phyloP scores from a whole-genome alignment of 805 yeast species.

The Starmerella vaccinii region DNA sequence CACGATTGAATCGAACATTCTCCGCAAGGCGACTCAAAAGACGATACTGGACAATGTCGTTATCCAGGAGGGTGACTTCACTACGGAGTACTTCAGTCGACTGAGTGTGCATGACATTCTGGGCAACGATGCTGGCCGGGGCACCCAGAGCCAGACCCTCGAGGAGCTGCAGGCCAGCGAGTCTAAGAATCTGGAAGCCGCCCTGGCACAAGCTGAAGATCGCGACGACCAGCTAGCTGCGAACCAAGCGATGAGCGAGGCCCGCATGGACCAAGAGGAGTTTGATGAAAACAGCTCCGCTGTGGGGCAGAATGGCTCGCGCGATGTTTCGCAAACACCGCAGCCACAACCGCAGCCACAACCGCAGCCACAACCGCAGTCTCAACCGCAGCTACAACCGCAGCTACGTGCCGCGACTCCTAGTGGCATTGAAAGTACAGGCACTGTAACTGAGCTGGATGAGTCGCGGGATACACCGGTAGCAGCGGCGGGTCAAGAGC shows the following conservation, averaged over 20 bases:
- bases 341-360: neutral
- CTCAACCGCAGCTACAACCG: neutral
- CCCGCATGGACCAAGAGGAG: constrained; percentile 74
- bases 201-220: constrained; percentile 88
- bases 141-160: constrained; percentile 27
- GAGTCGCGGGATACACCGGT: neutral
- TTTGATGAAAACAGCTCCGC: constrained; percentile 35
- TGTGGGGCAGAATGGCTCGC: neutral
- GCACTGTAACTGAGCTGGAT: neutral
- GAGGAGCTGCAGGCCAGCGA: constrained; percentile 25
- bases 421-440: neutral
- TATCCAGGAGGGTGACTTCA: constrained; percentile 95
- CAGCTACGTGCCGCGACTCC: too few relatives aligned
- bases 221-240: constrained; percentile 73
- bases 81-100: constrained; percentile 89
- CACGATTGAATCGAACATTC: constrained; percentile 90
- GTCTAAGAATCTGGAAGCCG: constrained; percentile 37
- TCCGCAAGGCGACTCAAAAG: constrained; percentile 90
- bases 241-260: constrained; percentile 75
- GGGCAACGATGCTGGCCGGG: constrained; percentile 44
- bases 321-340: neutral
- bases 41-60: constrained; percentile 87
- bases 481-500: neutral
- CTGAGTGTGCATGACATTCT: constrained; percentile 76
- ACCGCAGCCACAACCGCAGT: neutral